A percentile compares a stretch with the other conserved stretches of the same genome.
Evolutionary conservation across 1,284 basidiomycete species (phyloP).

Genomic region (Cryptococcus deneoformans): DNA sequence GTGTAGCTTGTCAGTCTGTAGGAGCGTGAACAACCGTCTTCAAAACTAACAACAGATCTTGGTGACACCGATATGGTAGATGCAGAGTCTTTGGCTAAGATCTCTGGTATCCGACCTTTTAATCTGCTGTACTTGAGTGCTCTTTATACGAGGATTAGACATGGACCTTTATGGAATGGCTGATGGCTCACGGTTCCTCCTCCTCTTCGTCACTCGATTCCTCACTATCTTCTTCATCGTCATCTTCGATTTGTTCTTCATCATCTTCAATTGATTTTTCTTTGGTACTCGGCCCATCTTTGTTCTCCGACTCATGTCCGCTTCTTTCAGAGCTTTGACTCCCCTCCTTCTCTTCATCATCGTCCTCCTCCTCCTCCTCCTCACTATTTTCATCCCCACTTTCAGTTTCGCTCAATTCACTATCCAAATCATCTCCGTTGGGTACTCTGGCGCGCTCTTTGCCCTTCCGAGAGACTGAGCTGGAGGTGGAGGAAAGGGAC

Average conservation of each 20-base stretch:
- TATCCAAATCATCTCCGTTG: background rate
- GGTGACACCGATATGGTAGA: constrained; percentile 76
- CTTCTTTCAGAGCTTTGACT: background rate
- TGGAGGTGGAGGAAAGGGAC: constrained; percentile 1
- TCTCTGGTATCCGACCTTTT: constrained; percentile 66
- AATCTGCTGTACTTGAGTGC: constrained; percentile 87
- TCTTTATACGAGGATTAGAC: constrained; percentile 18
- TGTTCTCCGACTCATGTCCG: background rate
- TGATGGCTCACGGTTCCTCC: constrained; percentile 42
- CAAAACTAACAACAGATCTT: constrained; percentile 62
- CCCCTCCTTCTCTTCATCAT: constrained; percentile 58
- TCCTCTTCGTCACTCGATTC: constrained; percentile 43
- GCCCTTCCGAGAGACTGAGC: background rate
- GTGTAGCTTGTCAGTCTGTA: constrained; percentile 4
- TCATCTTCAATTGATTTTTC: constrained; percentile 14
- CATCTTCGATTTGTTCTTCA: constrained; percentile 58
- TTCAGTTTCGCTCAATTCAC: background rate
- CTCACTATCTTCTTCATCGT: constrained; percentile 30
- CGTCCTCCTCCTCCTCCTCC: constrained; percentile 54
- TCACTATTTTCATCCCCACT: constrained; percentile 9
- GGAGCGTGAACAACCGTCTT: background rate
- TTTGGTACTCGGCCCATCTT: constrained; percentile 9
- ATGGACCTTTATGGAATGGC: background rate
- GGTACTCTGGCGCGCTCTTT: background rate
- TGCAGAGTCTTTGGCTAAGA: constrained; percentile 85